These are phyloP conservation scores for Pyrus bretschneideri DNA, from an alignment of 306 rosid species.

Conservation along the genomic window DNA sequence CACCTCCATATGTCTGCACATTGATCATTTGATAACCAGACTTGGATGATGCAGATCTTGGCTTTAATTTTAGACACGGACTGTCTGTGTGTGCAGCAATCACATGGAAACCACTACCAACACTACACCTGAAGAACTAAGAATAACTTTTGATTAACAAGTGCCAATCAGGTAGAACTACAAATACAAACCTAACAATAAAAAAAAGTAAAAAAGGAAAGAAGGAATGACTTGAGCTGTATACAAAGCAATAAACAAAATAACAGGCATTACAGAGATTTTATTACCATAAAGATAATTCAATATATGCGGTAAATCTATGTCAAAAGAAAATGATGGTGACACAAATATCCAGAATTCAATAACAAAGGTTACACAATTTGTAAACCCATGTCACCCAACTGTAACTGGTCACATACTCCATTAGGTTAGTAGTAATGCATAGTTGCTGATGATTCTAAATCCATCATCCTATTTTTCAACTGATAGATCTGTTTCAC, in stretches of 20 bases:
- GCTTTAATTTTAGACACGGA: constrained; percentile 87
- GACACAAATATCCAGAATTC: not conserved
- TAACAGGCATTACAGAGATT: not conserved
- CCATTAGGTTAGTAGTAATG: not conserved
- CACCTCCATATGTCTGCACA: constrained; percentile 93
- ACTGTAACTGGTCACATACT: not conserved
- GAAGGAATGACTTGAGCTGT: not conserved
- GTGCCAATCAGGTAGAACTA: not conserved
- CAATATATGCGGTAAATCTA: not conserved
- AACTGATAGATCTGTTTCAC: constrained; percentile 8
- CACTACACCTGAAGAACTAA: constrained; percentile 50
- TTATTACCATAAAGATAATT: not conserved
- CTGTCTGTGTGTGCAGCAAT: constrained; percentile 98
- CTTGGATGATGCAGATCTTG: constrained; percentile 72
- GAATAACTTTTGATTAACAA: constrained; percentile 12
- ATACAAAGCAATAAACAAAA: not conserved
- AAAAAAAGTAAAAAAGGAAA: not conserved
- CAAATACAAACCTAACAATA: not conserved
- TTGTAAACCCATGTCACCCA: not conserved
- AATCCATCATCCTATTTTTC: not conserved
- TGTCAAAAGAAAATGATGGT: not conserved
- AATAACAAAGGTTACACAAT: not conserved
- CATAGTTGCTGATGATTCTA: not conserved
- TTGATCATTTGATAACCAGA: constrained; percentile 63
- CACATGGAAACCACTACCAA: constrained; percentile 76